Percentiles rank a stretch among this genome's conserved stretches.
Conservation (phyloP, 257 asterid species). For the Solanum sejunctum region DNA sequence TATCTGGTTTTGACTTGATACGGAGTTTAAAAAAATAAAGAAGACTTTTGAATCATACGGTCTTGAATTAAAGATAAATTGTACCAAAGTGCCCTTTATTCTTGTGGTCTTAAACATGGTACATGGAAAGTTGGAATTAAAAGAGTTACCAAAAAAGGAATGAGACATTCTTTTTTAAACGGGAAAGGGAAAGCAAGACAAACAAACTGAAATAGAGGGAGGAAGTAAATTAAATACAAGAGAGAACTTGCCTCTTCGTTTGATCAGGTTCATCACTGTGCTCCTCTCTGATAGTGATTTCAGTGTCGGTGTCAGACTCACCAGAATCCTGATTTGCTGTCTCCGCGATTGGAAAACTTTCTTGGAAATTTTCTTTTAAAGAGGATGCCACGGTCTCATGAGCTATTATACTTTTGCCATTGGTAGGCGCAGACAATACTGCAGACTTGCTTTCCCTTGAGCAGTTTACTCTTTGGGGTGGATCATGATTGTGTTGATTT, state of each 20-base stretch:
- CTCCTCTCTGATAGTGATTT: conserved; percentile 34
- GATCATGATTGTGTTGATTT: conserved; percentile 81
- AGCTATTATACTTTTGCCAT: conserved; percentile 19
- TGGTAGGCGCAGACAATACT: conserved; percentile 19
- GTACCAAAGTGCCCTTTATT: too few relatives aligned
- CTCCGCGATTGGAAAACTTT: conserved; percentile 18
- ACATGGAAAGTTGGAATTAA: too few relatives aligned
- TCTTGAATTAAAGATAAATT: too few relatives aligned
- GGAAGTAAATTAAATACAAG: not conserved
- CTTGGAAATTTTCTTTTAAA: conserved; percentile 26
- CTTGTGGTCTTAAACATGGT: too few relatives aligned
- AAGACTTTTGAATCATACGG: too few relatives aligned
- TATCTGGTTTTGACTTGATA: too few relatives aligned
- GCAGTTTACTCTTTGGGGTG: conserved; percentile 54
- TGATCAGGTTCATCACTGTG: conserved; percentile 37
- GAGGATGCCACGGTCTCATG: conserved; percentile 30
- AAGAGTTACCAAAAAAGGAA: too few relatives aligned
- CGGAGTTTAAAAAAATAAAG: too few relatives aligned
- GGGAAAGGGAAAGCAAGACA: too few relatives aligned
- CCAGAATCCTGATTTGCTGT: conserved; percentile 34
- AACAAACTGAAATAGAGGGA: too few relatives aligned
- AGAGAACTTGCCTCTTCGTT: conserved; percentile 39
- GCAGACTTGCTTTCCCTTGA: conserved; percentile 28
- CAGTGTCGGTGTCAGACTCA: conserved; percentile 51
- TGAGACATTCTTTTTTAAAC: too few relatives aligned